phyloP scores from a whole-genome alignment of 2,329 filamentous ascomycete species.

The Blumeria hordei region DNA sequence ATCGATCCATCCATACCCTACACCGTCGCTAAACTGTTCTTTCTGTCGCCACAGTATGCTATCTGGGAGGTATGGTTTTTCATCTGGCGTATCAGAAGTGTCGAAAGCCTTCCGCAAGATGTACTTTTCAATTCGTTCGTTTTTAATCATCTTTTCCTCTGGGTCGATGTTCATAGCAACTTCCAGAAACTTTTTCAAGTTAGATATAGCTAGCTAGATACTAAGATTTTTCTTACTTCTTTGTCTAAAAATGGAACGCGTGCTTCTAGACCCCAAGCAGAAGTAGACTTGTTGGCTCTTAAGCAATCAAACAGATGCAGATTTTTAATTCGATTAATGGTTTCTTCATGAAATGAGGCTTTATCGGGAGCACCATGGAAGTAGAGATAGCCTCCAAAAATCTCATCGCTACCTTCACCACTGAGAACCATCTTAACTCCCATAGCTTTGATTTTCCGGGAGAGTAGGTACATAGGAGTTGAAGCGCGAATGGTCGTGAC shows the following conservation, averaged over 20 bases:
- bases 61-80: constrained; percentile 73
- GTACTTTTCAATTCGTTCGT: constrained; percentile 65
- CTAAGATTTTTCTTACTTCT: constrained; percentile 26
- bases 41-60: constrained; percentile 96
- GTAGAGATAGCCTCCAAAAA: constrained; percentile 95
- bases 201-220: neutral
- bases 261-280: constrained; percentile 92
- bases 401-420: constrained; percentile 92
- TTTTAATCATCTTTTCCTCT: constrained; percentile 78
- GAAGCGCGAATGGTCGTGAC: constrained; percentile 96
- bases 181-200: constrained; percentile 49
- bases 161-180: constrained; percentile 85
- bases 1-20: constrained; percentile 98
- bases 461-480: constrained; percentile 94
- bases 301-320: constrained; percentile 89
- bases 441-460: constrained; percentile 98
- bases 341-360: constrained; percentile 87
- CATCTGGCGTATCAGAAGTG: constrained; percentile 61
- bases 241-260: constrained; percentile 97
- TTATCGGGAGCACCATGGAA: constrained; percentile 88
- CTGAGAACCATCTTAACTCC: constrained; percentile 98
- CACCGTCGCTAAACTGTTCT: constrained; percentile 97
- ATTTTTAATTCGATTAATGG: constrained; percentile 84
- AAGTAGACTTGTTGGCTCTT: constrained; percentile 96
- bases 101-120: constrained; percentile 96